Evolutionary conservation across 2,329 filamentous ascomycete species (phyloP).

Genomic region (Raffaelea ambrosiae): DNA sequence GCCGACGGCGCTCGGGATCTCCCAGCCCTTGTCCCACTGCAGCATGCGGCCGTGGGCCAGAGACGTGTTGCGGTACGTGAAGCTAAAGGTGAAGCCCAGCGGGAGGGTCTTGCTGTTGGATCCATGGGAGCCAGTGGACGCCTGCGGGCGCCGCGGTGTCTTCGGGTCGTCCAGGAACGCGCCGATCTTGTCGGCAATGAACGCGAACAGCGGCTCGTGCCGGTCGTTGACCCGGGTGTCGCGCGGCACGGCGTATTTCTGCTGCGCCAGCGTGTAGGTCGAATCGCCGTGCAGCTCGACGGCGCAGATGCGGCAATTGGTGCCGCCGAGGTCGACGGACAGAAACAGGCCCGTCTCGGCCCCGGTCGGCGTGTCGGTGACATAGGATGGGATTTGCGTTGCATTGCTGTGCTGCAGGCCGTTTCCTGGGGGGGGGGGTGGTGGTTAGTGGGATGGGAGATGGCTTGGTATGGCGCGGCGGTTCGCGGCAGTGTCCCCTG

Average conservation of each 20-base stretch:
- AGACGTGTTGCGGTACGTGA: slow-evolving; percentile 84
- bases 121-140: slow-evolving; percentile 38
- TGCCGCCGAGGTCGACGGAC: slow-evolving; percentile 90
- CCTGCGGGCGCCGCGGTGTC: slow-evolving; percentile 25
- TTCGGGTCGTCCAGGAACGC: slow-evolving; percentile 63
- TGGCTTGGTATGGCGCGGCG: neutral
- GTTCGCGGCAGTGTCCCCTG: no score
- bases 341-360: slow-evolving; percentile 95
- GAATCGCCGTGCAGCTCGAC: slow-evolving; percentile 86
- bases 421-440: no score
- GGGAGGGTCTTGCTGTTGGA: slow-evolving; percentile 57
- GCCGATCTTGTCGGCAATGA: slow-evolving; percentile 87
- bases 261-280: slow-evolving; percentile 85
- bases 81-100: slow-evolving; percentile 95
- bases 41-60: slow-evolving; percentile 92
- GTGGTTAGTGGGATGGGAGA: neutral
- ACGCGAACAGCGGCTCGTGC: slow-evolving; percentile 77
- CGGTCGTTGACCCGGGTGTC: slow-evolving; percentile 83
- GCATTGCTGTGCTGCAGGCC: slow-evolving; percentile 1
- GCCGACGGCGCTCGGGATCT: slow-evolving; percentile 83
- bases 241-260: slow-evolving; percentile 82
- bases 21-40: slow-evolving; percentile 97
- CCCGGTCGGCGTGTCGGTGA: slow-evolving; percentile 88
- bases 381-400: slow-evolving; percentile 85
- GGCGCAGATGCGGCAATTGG: slow-evolving; percentile 95